These are phyloP conservation scores for Rhizoclosmatium sp. DNA, from an alignment of 192 early-diverging fungal genomes.

Conservation along the genomic window DNA sequence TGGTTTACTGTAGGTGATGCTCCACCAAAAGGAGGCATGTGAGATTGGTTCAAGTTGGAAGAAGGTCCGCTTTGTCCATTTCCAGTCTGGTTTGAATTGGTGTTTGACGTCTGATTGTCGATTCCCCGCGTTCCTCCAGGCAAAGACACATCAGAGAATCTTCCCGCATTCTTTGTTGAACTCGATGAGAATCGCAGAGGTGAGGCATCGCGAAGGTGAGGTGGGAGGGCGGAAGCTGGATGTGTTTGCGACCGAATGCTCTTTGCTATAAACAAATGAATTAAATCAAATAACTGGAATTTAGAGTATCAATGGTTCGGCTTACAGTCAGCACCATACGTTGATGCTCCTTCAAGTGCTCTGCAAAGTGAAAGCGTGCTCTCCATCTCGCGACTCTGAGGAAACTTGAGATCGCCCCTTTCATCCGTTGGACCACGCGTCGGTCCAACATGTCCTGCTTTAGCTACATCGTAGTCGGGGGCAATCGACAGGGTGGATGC, in stretches of 20 bases:
- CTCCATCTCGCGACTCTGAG: neutral
- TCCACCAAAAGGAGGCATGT: too few relatives aligned
- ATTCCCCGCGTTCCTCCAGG: too few relatives aligned
- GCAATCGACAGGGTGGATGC: neutral
- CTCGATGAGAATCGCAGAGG: neutral
- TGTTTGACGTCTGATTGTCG: too few relatives aligned
- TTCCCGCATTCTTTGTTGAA: too few relatives aligned
- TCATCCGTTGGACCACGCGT: neutral
- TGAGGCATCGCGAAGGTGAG: neutral
- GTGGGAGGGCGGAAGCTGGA: neutral
- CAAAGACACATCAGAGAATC: too few relatives aligned
- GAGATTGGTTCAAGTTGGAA: too few relatives aligned
- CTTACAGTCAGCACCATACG: too few relatives aligned
- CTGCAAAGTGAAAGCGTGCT: neutral
- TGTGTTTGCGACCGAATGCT: neutral
- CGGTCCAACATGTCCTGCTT: slow-evolving; percentile 17
- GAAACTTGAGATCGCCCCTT: slow-evolving; percentile 2
- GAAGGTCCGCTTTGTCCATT: too few relatives aligned
- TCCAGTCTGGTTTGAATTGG: too few relatives aligned
- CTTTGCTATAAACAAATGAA: neutral
- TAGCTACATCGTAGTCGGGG: slow-evolving; percentile 9
- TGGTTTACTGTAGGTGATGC: too few relatives aligned
- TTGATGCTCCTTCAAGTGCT: neutral
- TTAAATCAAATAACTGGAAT: slow-evolving; percentile 1
- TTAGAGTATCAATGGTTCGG: neutral